Percentiles rank a stretch among this genome's conserved stretches.
phyloP scores from a whole-genome alignment of 257 asterid species.

The Ajuga chamaepitys region DNA sequence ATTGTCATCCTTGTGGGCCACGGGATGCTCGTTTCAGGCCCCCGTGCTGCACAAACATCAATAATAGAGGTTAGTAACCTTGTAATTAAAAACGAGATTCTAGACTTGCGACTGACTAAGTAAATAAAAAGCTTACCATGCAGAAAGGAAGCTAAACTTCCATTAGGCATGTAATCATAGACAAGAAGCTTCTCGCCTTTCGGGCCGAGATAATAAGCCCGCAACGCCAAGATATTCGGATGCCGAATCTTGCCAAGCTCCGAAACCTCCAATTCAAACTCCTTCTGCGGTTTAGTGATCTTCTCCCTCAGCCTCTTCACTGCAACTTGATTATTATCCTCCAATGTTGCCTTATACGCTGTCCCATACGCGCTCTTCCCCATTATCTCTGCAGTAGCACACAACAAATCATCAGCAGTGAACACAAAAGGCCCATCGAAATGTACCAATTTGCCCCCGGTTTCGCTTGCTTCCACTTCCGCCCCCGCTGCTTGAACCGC shows the following conservation, averaged over 20 bases:
- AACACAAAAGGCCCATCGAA: constrained; percentile 87
- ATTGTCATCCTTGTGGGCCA: constrained; percentile 78
- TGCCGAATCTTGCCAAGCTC: constrained; percentile 74
- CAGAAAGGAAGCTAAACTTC: constrained; percentile 89
- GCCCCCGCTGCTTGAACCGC: constrained; percentile 27
- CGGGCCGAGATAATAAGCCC: constrained; percentile 92
- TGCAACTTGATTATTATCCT: constrained; percentile 68
- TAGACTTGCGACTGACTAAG: too few species aligned
- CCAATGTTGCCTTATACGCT: constrained; percentile 84
- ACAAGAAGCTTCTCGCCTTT: constrained; percentile 99
- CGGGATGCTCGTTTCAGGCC: constrained; percentile 48
- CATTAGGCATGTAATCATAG: constrained; percentile 73
- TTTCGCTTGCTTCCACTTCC: constrained; percentile 43
- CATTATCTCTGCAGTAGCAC: constrained; percentile 96
- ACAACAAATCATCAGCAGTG: constrained; percentile 76
- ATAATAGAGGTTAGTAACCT: too few species aligned
- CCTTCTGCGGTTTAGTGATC: constrained; percentile 75
- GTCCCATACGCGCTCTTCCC: constrained; percentile 87
- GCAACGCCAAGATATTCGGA: constrained; percentile 60
- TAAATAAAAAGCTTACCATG: constrained; percentile 47
- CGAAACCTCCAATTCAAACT: constrained; percentile 73
- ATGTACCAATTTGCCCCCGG: constrained; percentile 92
- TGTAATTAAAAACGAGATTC: too few species aligned
- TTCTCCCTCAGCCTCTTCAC: constrained; percentile 91
- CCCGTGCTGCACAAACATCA: constrained; percentile 36